Evolutionary conservation across 2,329 filamentous ascomycete species (phyloP).

Genomic region (Pyrenochaeta sp.): DNA sequence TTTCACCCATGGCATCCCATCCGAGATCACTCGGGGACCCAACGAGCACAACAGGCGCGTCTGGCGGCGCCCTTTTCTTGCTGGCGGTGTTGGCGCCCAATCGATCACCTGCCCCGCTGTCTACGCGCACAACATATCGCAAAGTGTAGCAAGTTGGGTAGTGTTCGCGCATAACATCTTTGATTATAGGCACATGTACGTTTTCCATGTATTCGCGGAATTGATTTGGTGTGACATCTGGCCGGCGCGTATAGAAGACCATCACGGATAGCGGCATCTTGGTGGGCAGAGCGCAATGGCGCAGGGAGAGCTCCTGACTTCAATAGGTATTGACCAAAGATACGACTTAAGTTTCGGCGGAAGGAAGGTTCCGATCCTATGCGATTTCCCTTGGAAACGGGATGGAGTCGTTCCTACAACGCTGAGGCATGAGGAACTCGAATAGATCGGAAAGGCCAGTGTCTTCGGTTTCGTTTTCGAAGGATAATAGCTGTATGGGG

Average conservation of each 20-base stretch:
- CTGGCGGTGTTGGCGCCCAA: conserved; percentile 21
- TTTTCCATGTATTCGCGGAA: conserved; percentile 26
- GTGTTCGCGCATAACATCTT: conserved; percentile 22
- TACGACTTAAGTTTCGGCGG: no score
- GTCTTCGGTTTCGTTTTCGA: no score
- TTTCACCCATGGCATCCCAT: conserved; percentile 29
- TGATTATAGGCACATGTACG: conserved; percentile 21
- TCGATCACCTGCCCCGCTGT: conserved; percentile 25
- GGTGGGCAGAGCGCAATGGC: neutral
- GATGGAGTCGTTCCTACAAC: no score
- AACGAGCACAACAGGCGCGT: conserved; percentile 27
- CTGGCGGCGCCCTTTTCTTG: conserved; percentile 12
- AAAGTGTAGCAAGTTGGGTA: conserved; percentile 12
- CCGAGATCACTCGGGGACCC: conserved; percentile 22
- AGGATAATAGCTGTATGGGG: neutral
- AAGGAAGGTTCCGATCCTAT: no score
- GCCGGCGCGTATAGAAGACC: conserved; percentile 26
- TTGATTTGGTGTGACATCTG: conserved; percentile 21
- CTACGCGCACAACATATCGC: conserved; percentile 22
- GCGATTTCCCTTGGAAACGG: no score
- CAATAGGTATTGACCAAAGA: no score
- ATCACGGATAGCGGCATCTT: conserved; percentile 20
- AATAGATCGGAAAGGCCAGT: no score
- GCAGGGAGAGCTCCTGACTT: no score
- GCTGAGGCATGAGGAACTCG: no score